Evolutionary conservation across 2,329 filamentous ascomycete species (phyloP), one percentile per base, ranked within the genome.

Genomic region (Alternaria atra): DNA sequence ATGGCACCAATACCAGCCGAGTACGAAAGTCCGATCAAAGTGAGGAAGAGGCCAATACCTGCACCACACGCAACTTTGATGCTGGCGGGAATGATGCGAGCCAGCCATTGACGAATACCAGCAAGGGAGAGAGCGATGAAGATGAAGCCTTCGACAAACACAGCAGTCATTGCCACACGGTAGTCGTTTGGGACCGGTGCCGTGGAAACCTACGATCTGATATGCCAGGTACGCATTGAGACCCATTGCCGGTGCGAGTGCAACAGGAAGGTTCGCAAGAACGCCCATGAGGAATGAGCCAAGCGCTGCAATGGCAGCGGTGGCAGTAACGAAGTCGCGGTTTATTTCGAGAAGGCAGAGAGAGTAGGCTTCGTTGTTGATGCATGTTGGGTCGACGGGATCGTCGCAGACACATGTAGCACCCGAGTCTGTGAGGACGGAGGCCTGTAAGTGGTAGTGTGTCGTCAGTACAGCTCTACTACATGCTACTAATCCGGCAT

Each of bases 21-120:
- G 75, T 94, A 95, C 0, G 91, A 94, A 57, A 92, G 83, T n/a
- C 90, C 90, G 64, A 92, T 91, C 52, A 92, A 79, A 27, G 90
- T 90, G 51, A 94, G 84, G 77, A 94, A 96, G 3, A 97, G 83
- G n/a, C 93, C 93, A 63, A 96, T 96, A 61, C 93, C 93, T 53
- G 92, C 91, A 63, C 91, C 91, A n/a, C 91, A 94, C n/a, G 92
- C 92, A 54, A 95, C 87, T 80, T 96, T 97, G 81, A 97, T 94
- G 48, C 90, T 93, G 25, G 87, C 86, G 1, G 93, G 93, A 62
- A 96, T 93, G 35, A 70, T 73, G 35, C 73, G 69, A 44, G 72
- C 72, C 34, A 91, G 84, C 90, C 90, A 91, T 73, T 91, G 89
- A 4, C 90, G 87, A 83, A 91, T 87, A 10, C 89, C 89, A 1